These are phyloP conservation scores for Saccharomycopsis amapae DNA, from an alignment of 805 yeast genomes.

Conservation along the genomic window DNA sequence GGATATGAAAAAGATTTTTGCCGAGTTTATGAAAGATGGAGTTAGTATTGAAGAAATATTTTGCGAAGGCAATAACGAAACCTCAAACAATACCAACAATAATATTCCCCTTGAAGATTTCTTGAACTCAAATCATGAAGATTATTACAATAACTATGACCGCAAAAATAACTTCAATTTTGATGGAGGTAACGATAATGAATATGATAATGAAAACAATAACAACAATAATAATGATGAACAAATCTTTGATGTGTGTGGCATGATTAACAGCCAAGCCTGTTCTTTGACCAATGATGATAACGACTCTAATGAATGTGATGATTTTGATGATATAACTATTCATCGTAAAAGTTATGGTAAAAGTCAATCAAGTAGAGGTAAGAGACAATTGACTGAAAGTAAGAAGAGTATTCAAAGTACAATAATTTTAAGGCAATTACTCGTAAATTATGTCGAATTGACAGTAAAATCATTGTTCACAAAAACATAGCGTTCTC, in stretches of 20 bases:
- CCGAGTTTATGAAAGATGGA: slow-evolving; percentile 3
- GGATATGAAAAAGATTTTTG: neutral
- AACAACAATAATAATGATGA: slow-evolving; percentile 1
- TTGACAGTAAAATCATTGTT: too few species aligned
- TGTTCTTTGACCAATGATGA: neutral
- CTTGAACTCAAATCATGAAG: neutral
- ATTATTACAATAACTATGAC: neutral
- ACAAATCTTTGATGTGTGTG: neutral
- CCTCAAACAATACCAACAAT: neutral
- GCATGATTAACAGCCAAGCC: neutral
- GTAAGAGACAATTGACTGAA: too few species aligned
- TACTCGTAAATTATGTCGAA: too few species aligned
- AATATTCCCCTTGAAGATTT: neutral
- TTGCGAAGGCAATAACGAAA: neutral
- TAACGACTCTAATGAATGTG: slow-evolving; percentile 1
- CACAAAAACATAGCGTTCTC: too few species aligned
- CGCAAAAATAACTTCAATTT: neutral
- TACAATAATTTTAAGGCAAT: too few species aligned
- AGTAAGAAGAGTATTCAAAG: too few species aligned
- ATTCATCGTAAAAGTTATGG: neutral
- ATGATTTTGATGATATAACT: neutral
- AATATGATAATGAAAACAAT: neutral
- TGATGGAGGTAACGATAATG: neutral
- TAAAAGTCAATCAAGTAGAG: too few species aligned
- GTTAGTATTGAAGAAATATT: slow-evolving; percentile 3